Conservation (phyloP, 192 early-diverging fungal genomes). For the Coemansia sp. region DNA sequence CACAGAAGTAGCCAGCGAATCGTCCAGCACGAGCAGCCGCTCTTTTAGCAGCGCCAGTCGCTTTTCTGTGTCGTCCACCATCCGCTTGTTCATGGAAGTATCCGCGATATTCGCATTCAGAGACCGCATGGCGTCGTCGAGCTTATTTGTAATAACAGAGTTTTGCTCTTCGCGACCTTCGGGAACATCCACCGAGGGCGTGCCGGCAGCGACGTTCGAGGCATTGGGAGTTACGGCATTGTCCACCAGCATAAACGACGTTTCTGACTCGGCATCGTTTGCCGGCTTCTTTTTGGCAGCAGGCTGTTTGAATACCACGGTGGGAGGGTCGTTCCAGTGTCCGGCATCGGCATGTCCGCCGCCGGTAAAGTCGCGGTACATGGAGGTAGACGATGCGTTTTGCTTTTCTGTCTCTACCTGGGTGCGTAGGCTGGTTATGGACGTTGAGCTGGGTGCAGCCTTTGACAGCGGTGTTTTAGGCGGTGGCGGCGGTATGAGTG, state of each 20-base stretch:
- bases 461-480: neutral
- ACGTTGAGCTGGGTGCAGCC: conserved; percentile 11
- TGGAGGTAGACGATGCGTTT: conserved; percentile 18
- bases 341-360: conserved; percentile 43
- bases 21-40: conserved; percentile 23
- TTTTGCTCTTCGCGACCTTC: conserved; percentile 15
- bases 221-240: conserved; percentile 12
- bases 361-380: conserved; percentile 49
- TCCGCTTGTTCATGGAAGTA: conserved; percentile 18
- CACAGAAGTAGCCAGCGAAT: conserved; percentile 6
- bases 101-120: neutral
- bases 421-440: conserved; percentile 26
- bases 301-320: conserved; percentile 33
- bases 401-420: conserved; percentile 24
- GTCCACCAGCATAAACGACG: conserved; percentile 36
- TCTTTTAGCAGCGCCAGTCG: conserved; percentile 24
- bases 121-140: conserved; percentile 4
- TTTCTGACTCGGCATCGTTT: conserved; percentile 9
- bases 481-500: conserved; percentile 1
- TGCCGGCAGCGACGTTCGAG: conserved; percentile 2
- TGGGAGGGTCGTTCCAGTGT: conserved; percentile 57
- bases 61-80: conserved; percentile 33
- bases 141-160: neutral
- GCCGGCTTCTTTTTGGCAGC: conserved; percentile 3
- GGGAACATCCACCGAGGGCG: conserved; percentile 7